phyloP scores from a whole-genome alignment of 169 alveolate species.

The Cryptosporidium andersoni region DNA sequence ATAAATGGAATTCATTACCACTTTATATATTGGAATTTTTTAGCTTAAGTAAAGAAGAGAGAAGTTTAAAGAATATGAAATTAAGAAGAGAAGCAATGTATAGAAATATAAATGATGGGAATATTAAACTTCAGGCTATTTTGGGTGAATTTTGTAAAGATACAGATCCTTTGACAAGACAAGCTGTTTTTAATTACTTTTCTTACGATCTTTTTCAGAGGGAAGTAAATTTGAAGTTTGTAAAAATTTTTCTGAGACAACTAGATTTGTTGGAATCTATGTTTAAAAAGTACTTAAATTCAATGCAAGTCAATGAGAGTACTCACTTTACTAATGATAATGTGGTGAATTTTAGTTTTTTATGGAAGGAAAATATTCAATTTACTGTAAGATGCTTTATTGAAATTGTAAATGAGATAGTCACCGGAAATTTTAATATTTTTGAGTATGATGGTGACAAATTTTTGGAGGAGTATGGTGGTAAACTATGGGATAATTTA shows the following conservation, averaged over 20 bases:
- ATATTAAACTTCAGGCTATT: slow-evolving; percentile 27
- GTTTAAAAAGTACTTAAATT: slow-evolving; percentile 76
- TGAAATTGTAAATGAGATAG: slow-evolving; percentile 82
- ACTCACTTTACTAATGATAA: slow-evolving; percentile 71
- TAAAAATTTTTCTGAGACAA: slow-evolving; percentile 80
- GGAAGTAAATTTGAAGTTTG: slow-evolving; percentile 83
- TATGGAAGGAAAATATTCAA: slow-evolving; percentile 78
- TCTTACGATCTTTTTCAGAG: slow-evolving; percentile 79
- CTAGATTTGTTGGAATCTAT: slow-evolving; percentile 80
- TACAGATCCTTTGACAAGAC: slow-evolving; percentile 75
- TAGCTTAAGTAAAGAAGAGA: slow-evolving; percentile 83
- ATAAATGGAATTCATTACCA: slow-evolving; percentile 81
- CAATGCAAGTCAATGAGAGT: background rate
- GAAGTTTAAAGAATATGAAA: slow-evolving; percentile 81
- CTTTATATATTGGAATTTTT: slow-evolving; percentile 83
- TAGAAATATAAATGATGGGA: slow-evolving; percentile 79
- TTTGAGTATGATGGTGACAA: slow-evolving; percentile 82
- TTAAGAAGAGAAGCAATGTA: slow-evolving; percentile 81
- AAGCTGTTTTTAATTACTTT: slow-evolving; percentile 77
- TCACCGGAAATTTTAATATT: slow-evolving; percentile 86
- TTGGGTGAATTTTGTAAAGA: slow-evolving; percentile 72
- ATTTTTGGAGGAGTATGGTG: slow-evolving; percentile 84
- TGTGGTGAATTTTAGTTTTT: slow-evolving; percentile 64
- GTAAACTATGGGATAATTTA: slow-evolving; percentile 83
- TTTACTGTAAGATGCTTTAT: slow-evolving; percentile 83